Base-by-base conservation (phyloP, 768 basidiomycete genomes). In the Imleria badia region DNA sequence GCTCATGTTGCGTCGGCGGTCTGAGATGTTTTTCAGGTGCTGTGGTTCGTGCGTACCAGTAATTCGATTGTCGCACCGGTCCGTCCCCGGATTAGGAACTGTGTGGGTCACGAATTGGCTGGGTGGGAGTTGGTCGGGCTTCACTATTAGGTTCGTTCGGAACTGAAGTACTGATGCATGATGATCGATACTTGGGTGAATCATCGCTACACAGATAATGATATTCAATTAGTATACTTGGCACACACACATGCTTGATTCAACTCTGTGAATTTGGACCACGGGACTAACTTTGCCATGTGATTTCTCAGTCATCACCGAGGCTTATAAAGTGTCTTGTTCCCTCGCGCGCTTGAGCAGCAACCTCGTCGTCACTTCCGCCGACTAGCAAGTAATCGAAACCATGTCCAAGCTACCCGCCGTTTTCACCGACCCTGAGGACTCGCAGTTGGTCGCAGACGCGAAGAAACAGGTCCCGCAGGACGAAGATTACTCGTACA, bases 381-480 rank as follows among this genome's bases (percentile, higher is more conserved):
- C 34, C 14, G n/a, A 14, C 33, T 22, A 7, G n/a, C 43, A 22
- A 59, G 39, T 5, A 36, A 49, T 36, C 14, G 17, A 49, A 39
- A 54, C 29, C 51, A 74, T 74, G 71, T 58, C 73, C 43, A 71
- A 68, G 43, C 73, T 83, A 69, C 73, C 76, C 26, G 72, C 78
- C 55, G 74, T 81, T 20, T 89, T 86, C 64, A 73, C 78, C 39
- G 94, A 95, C 66, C 73, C 84, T 2, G 89, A 94, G 67, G 96
- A 99, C 68, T 82, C 93, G 1, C 77, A 85, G 43, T 72, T 93
- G 51, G 91, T 98, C 51, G 82, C 76, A 6, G 82, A 92, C 38
- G 94, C 90, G 26, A 98, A 98, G 79, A 81, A 79, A 66, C 71
- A 72, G 19, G 66, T 76, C 2, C 66, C 76, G 0, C 78, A 84